These are phyloP conservation scores for Sarocladiaceae sp. DNA, from an alignment of 2,329 filamentous ascomycete species.

Conservation along the genomic window DNA sequence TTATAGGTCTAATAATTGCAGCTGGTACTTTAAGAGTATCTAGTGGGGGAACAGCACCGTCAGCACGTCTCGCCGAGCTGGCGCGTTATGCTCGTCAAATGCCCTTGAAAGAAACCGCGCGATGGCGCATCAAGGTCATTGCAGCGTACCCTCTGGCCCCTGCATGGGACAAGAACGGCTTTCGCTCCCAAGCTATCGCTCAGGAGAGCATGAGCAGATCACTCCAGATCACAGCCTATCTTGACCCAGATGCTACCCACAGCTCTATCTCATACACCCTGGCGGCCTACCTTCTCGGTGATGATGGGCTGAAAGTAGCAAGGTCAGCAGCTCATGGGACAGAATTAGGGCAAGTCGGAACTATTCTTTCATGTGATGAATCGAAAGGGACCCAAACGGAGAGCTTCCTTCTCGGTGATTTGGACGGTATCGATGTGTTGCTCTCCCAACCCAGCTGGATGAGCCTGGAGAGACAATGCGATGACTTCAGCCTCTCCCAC, in stretches of 20 bases:
- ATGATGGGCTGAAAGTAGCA: not conserved
- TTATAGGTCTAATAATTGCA: too few relatives aligned
- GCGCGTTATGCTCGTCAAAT: too few relatives aligned
- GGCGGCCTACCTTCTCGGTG: not conserved
- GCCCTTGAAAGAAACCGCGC: not conserved
- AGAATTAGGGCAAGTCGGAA: not conserved
- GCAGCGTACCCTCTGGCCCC: not conserved
- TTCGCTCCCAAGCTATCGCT: not conserved
- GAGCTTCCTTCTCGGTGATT: not conserved
- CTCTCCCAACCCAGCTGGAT: not conserved
- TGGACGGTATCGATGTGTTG: not conserved
- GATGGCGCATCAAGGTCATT: slow-evolving; percentile 7
- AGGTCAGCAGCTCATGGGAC: not conserved
- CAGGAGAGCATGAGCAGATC: not conserved
- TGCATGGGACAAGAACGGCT: not conserved
- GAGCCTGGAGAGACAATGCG: not conserved
- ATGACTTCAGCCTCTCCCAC: not conserved
- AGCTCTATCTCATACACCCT: not conserved
- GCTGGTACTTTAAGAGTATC: not conserved
- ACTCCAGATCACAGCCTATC: not conserved
- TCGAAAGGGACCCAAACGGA: not conserved
- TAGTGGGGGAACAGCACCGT: not conserved
- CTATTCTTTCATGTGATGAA: not conserved
- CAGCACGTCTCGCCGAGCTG: not conserved
- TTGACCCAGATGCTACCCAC: not conserved